These are phyloP conservation scores for Dictyostelium capitatum DNA, from an alignment of 78 protist genomes.

Conservation along the genomic window DNA sequence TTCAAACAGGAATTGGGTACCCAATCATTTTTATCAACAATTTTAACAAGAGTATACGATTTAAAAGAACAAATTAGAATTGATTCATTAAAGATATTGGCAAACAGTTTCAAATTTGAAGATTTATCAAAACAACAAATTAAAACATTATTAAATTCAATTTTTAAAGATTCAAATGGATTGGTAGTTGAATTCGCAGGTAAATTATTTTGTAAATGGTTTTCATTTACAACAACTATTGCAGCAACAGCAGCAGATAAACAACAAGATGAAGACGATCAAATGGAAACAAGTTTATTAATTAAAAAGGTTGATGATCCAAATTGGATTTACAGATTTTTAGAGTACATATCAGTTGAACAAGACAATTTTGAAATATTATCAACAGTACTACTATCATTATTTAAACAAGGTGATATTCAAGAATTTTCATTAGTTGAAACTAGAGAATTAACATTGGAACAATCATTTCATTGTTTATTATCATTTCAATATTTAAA, in stretches of 20 bases:
- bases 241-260: background rate
- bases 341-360: constrained; percentile 13
- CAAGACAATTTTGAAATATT: background rate
- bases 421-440: constrained; percentile 10
- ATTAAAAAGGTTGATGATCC: background rate
- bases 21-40: background rate
- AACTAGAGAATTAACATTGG: background rate
- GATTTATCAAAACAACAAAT: background rate
- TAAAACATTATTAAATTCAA: background rate
- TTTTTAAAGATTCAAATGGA: constrained; percentile 17
- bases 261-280: too few relatives aligned
- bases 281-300: background rate
- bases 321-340: background rate
- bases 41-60: constrained; percentile 31
- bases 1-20: background rate
- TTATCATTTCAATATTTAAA: constrained; percentile 16
- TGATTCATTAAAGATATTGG: constrained; percentile 7
- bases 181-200: background rate
- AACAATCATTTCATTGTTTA: constrained; percentile 38
- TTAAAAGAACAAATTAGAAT: constrained; percentile 26
- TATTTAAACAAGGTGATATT: background rate
- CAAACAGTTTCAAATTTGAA: background rate
- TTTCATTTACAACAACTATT: background rate
- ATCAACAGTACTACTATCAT: background rate
- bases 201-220: constrained; percentile 19